Conservation (phyloP, 164 flowering plant species). For the Sextonia rubra region DNA sequence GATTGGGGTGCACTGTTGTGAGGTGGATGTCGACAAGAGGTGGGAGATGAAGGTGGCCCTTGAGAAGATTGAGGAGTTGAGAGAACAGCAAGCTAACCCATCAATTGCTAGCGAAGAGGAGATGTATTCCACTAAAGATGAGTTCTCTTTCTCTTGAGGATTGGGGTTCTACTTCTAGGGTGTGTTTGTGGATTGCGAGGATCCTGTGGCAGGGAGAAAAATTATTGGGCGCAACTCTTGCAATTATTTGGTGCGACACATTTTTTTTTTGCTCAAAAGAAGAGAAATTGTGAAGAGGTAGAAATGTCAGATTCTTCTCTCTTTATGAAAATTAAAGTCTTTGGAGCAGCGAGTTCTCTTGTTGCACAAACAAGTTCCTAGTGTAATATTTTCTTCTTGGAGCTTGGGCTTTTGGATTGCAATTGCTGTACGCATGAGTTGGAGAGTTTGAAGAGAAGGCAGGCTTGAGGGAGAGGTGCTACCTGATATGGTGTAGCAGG, state of each 20-base stretch:
- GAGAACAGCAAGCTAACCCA: slow-evolving; percentile 39
- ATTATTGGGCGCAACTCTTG: background rate
- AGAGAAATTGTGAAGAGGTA: background rate
- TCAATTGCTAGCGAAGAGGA: slow-evolving; percentile 49
- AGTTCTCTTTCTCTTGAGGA: slow-evolving; percentile 20
- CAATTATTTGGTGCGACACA: background rate
- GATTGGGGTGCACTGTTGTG: slow-evolving; percentile 67
- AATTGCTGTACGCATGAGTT: background rate
- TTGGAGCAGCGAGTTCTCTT: too few species aligned
- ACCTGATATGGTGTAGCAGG: background rate
- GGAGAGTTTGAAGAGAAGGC: background rate
- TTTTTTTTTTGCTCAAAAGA: background rate
- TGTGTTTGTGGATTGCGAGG: background rate
- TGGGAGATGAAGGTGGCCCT: slow-evolving; percentile 54
- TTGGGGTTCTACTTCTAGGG: background rate
- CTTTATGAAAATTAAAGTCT: too few species aligned
- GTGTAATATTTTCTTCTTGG: background rate
- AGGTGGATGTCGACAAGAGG: slow-evolving; percentile 55
- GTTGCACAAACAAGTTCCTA: background rate
- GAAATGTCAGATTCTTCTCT: too few species aligned
- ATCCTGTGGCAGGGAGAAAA: background rate
- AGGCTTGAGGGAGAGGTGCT: background rate
- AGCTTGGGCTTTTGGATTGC: background rate
- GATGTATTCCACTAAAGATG: slow-evolving; percentile 38
- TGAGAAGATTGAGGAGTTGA: slow-evolving; percentile 58